Evolutionary conservation across 768 basidiomycete genomes (phyloP).

Genomic region (Podaxis rugospora): DNA sequence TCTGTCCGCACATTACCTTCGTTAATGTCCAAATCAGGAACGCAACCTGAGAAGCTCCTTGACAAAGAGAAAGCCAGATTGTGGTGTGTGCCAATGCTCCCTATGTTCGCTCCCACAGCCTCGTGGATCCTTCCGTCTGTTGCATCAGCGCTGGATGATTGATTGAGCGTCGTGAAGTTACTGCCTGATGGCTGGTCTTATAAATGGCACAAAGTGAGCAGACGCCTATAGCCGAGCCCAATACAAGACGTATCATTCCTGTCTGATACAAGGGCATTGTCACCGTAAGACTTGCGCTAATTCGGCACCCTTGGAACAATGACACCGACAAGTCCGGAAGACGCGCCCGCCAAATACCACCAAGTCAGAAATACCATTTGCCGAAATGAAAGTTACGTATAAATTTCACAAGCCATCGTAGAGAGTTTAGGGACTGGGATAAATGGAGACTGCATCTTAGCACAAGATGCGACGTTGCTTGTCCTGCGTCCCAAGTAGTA

Average conservation of each 20-base stretch:
- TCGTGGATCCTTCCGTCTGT: constrained; percentile 11
- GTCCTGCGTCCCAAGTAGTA: not conserved
- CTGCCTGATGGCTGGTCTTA: constrained; percentile 38
- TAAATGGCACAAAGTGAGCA: not conserved
- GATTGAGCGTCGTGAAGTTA: constrained; percentile 44
- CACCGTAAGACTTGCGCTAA: constrained; percentile 35
- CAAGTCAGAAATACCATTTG: constrained; percentile 56
- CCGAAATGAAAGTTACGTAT: constrained; percentile 12
- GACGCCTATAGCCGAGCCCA: not conserved
- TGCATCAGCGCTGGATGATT: constrained; percentile 2
- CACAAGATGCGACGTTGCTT: not conserved
- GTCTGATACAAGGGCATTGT: not conserved
- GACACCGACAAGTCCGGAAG: constrained; percentile 17
- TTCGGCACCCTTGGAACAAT: constrained; percentile 32
- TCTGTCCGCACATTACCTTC: constrained; percentile 39
- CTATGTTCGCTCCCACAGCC: constrained; percentile 11
- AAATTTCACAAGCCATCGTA: constrained; percentile 8
- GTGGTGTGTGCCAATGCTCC: constrained; percentile 26
- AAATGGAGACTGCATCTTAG: not conserved
- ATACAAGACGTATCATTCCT: not conserved
- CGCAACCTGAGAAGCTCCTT: constrained; percentile 67
- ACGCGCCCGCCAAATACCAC: constrained; percentile 45
- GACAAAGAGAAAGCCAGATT: constrained; percentile 52
- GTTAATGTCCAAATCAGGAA: constrained; percentile 22
- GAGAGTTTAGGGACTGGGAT: not conserved